These are phyloP conservation scores for Ramalina intermedia DNA, from an alignment of 495 filamentous ascomycete species.

Conservation along the genomic window DNA sequence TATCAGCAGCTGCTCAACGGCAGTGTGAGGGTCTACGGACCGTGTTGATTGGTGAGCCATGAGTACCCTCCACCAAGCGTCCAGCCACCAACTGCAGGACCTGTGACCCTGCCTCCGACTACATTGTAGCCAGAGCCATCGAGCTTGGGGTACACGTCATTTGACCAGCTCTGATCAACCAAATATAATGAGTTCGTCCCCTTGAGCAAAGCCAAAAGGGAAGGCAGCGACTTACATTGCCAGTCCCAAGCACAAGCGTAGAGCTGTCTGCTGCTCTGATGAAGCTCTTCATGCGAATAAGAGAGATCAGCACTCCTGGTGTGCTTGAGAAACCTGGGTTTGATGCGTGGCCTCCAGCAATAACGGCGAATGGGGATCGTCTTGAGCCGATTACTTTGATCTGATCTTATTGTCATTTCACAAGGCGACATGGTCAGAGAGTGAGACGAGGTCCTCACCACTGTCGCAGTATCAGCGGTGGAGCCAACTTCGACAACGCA, in stretches of 20 bases:
- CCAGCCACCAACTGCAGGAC: conserved; percentile 10
- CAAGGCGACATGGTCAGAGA: background rate
- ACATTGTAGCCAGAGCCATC: conserved; percentile 7
- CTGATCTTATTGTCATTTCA: background rate
- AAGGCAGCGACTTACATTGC: conserved; percentile 1
- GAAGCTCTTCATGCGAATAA: conserved; percentile 2
- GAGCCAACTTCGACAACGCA: conserved; percentile 11
- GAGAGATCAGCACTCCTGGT: conserved; percentile 6
- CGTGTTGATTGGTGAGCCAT: conserved; percentile 12
- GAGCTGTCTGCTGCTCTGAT: conserved; percentile 4
- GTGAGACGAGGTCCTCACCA: background rate
- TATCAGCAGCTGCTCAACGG: background rate
- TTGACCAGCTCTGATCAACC: background rate
- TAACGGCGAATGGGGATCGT: conserved; percentile 9
- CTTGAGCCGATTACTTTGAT: conserved; percentile 5
- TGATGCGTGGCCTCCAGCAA: conserved; percentile 12
- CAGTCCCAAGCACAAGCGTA: conserved; percentile 6
- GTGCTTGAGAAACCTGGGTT: conserved; percentile 13
- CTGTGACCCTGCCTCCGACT: conserved; percentile 6
- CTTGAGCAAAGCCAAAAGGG: background rate
- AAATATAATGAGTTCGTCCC: background rate
- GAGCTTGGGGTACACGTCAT: conserved; percentile 8
- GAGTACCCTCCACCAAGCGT: conserved; percentile 14
- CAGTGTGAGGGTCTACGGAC: background rate
- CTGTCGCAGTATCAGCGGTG: conserved; percentile 3